Conservation (phyloP, 495 filamentous ascomycete species). For the Xylaria acuta region DNA sequence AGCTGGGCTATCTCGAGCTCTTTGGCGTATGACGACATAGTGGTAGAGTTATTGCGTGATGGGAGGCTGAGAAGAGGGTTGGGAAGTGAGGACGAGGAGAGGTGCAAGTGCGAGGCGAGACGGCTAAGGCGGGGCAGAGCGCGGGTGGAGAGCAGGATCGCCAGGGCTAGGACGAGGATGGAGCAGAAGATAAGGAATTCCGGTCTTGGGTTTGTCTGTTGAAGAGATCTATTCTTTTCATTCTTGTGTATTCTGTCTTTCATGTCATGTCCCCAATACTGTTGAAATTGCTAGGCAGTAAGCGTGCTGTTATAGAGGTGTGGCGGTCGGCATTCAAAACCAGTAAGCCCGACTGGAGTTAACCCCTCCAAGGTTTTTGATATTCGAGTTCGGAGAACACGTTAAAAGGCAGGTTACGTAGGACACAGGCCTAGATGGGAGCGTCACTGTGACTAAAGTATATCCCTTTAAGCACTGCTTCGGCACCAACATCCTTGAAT, state of each 20-base stretch:
- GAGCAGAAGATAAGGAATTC: slow-evolving; percentile 5
- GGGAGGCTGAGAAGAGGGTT: slow-evolving; percentile 9
- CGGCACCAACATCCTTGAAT: no score
- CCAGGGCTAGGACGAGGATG: slow-evolving; percentile 39
- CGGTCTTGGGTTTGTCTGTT: neutral
- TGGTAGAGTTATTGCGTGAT: slow-evolving; percentile 29
- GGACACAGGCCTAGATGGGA: no score
- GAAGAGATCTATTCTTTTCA: neutral
- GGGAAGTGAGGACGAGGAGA: slow-evolving; percentile 29
- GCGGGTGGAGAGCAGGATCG: slow-evolving; percentile 35
- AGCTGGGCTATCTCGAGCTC: slow-evolving; percentile 89
- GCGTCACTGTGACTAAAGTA: no score
- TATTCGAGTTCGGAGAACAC: neutral
- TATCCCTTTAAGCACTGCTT: no score
- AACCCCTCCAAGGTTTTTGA: slow-evolving; percentile 21
- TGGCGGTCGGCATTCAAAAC: slow-evolving; percentile 10
- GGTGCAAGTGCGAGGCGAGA: slow-evolving; percentile 36
- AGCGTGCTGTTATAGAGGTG: neutral
- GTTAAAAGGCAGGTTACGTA: no score
- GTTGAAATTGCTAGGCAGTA: neutral
- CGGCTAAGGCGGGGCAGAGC: slow-evolving; percentile 41
- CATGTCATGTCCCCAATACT: slow-evolving; percentile 21
- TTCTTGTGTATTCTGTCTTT: slow-evolving; percentile 5
- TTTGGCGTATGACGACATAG: slow-evolving; percentile 66
- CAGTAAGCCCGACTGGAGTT: slow-evolving; percentile 19